Evolutionary conservation across 805 yeast species (phyloP).

Genomic region (Candida cerambycidarum): DNA sequence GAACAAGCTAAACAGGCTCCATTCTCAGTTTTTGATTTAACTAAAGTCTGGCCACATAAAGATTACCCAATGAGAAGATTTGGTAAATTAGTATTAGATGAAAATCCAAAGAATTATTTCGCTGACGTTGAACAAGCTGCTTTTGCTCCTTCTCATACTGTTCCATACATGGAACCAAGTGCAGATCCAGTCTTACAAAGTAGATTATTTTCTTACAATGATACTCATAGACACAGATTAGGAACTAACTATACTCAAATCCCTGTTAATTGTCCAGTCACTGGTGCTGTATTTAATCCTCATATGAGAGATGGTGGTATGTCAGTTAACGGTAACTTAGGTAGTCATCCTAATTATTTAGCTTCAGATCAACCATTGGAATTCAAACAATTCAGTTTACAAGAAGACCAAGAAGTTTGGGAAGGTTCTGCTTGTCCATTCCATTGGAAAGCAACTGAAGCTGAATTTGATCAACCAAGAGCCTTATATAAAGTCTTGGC

Average conservation of each 20-base stretch:
- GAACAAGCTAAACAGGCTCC: slow-evolving; percentile 73
- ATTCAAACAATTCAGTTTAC: slow-evolving; percentile 46
- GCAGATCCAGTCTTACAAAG: slow-evolving; percentile 79
- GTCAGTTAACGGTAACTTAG: slow-evolving; percentile 62
- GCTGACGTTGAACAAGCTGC: slow-evolving; percentile 68
- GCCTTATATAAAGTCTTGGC: slow-evolving; percentile 77
- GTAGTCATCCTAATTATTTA: slow-evolving; percentile 73
- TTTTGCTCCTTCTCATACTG: slow-evolving; percentile 70
- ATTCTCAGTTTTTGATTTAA: slow-evolving; percentile 84
- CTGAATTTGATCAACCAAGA: slow-evolving; percentile 75
- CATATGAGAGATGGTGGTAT: slow-evolving; percentile 81
- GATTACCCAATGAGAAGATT: slow-evolving; percentile 84
- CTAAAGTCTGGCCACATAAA: slow-evolving; percentile 89
- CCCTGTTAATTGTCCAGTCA: slow-evolving; percentile 81
- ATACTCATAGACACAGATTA: slow-evolving; percentile 75
- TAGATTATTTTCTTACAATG: slow-evolving; percentile 72
- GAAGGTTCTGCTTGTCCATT: slow-evolving; percentile 77
- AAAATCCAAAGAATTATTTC: slow-evolving; percentile 82
- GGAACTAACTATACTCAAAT: slow-evolving; percentile 77
- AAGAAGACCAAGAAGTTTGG: slow-evolving; percentile 78
- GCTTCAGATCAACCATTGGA: slow-evolving; percentile 54
- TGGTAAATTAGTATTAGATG: slow-evolving; percentile 76
- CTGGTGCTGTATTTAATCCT: slow-evolving; percentile 52
- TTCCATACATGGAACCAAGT: slow-evolving; percentile 73
- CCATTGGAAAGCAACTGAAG: slow-evolving; percentile 75